Base-by-base conservation (phyloP, 1,284 basidiomycete genomes). In the Apiotrichum gracile region DNA sequence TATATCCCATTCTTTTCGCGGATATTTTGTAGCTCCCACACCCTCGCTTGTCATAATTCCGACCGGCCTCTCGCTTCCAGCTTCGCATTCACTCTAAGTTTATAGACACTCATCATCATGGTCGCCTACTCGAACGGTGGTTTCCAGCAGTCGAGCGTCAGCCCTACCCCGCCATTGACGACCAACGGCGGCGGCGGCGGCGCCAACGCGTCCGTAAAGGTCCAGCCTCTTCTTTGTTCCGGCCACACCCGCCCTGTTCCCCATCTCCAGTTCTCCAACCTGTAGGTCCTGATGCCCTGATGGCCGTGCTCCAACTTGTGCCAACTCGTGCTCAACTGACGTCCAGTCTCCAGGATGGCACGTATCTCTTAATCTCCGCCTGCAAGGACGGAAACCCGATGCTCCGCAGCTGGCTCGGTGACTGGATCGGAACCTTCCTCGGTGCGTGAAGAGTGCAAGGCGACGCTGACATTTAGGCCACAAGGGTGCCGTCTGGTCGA, bases 401-500 rank as follows among this genome's bases (percentile, higher is more conserved):
- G 91, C 78, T 96, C 61, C 83, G 91, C 62, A 90, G 92, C 69
- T 93, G 91, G 91, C 90, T 91, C 47, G 94, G 94, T 26, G 94
- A 98, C 75, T 98, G 94, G 94, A 88, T 97, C 66, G 94, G 94
- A 22, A 97, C 94, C 7, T 98, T 99, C 74, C 80, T 97, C 17
- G 93, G 80, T 76, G 40, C 53, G 73, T 31, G 3, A 44, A 22
- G 12, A 6, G 7, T 13, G 7, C 22, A 4, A 7, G 17, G 21
- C 10, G 34, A 38, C 53, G 21, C 51, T 39, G 22, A 29, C 5
- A 29, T 21, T 25, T 62, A 75, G 79, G 93, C 3, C 94, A 99
- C 79, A 99, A 98, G 75, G 94, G 94, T 57, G 96, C 96, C 7
- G 96, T 98, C 6, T 99, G 96, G 94, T 86, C 87, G 55, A 88